Base-by-base conservation (phyloP, 345 rosid species). In the Hypericum androsaemum region DNA sequence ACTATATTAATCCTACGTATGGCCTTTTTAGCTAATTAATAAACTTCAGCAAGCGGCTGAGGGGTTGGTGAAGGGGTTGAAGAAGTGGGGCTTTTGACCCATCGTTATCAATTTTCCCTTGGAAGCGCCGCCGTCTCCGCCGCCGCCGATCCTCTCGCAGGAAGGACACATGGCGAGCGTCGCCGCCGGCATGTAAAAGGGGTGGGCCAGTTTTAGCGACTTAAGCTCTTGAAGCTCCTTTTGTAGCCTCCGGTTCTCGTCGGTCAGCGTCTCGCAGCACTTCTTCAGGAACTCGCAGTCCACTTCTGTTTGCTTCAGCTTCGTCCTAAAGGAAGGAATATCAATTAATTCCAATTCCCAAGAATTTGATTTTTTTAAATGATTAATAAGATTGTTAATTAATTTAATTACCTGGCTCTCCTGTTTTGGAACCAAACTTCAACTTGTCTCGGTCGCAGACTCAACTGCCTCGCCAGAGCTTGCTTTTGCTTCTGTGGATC, bases 261-360 rank as follows among this genome's bases (percentile, higher is more conserved):
- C 98, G 0, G 95, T 92, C 52, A 92, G 50, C n/a, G 96, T 82
- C 35, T 87, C 88, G 52, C 84, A 92, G 92, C 98, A 85, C 64
- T 96, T 77, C 76, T 84, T 92, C 61, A 92, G 58, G 68, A 82
- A 83, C 70, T 88, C 95, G 39, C 96, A 92, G 67, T 92, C 98
- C 79, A 87, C 77, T 63, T 88, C 98, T 15, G 95, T 92, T 69
- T 92, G 98, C 72, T 88, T 92, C 71, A 84, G 58, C 74, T 92
- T 92, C 79, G 95, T 82, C 88, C 98, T 92, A 4, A 4, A 22
- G 4, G 32, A 22, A 22, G 71, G 11, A 42, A 42, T 12, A 10
- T 8, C n/a, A 8, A 8, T 41, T 41, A 22, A 8, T 8, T n/a
- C 10, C n/a, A 8, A 8, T n/a, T 8, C 5, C n/a, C n/a, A 8